Evolutionary conservation across 1,139 yeast genomes (phyloP).

Genomic region (Blastobotrys petasosporus): DNA sequence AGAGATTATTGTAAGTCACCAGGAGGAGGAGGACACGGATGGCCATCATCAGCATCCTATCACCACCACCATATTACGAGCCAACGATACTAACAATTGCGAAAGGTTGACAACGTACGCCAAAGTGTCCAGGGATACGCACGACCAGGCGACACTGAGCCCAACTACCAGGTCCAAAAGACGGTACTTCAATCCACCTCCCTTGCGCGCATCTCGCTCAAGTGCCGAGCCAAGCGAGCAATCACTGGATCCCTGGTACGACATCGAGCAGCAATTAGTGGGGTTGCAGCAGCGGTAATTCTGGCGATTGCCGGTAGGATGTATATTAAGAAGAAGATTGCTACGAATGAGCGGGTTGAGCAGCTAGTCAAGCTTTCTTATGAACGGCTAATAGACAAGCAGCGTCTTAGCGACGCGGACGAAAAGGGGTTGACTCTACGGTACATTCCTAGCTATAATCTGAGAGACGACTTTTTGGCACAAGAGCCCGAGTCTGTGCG

Average conservation of each 20-base stretch:
- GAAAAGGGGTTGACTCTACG: conserved; percentile 37
- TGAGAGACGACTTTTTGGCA: conserved; percentile 61
- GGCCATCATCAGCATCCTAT: too few species aligned
- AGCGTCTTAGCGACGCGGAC: conserved; percentile 31
- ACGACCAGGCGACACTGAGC: conserved; percentile 19
- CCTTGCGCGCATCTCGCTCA: conserved; percentile 32
- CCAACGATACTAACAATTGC: conserved; percentile 1
- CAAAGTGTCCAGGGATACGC: conserved; percentile 20
- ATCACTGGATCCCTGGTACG: conserved; percentile 29
- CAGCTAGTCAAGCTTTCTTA: conserved; percentile 32
- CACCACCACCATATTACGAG: too few species aligned
- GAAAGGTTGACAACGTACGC: conserved; percentile 24
- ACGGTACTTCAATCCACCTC: conserved; percentile 33
- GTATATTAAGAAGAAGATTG: neutral
- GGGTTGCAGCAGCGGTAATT: conserved; percentile 11
- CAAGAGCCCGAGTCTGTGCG: conserved; percentile 41
- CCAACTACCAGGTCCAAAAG: conserved; percentile 21
- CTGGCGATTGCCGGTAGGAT: conserved; percentile 8
- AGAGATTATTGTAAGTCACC: conserved; percentile 65
- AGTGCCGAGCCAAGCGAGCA: conserved; percentile 28
- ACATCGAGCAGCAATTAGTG: conserved; percentile 27
- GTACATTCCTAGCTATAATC: conserved; percentile 66
- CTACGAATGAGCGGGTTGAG: conserved; percentile 14
- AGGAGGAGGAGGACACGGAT: neutral
- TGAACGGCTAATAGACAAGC: conserved; percentile 34